phyloP scores from a whole-genome alignment of 2,329 filamentous ascomycete species.

The Pezicula neosporulosa region DNA sequence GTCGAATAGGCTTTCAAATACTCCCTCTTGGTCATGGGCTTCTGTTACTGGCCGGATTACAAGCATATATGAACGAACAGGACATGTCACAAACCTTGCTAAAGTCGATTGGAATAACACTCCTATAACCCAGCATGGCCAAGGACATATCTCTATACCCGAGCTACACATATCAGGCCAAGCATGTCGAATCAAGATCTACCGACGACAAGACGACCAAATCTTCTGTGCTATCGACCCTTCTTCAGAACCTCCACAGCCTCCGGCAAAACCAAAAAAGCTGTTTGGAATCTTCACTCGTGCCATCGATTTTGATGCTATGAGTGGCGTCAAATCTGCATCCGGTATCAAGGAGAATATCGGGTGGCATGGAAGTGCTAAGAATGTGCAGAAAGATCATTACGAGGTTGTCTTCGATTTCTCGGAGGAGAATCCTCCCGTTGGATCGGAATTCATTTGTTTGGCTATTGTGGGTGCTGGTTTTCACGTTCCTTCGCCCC shows the following conservation, averaged over 20 bases:
- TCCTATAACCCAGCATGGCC: background rate
- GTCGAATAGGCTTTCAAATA: background rate
- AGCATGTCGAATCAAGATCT: background rate
- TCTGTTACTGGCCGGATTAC: background rate
- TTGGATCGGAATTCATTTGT: background rate
- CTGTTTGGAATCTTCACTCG: background rate
- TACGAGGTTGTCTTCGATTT: background rate
- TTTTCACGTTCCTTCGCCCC: background rate
- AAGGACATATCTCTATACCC: background rate
- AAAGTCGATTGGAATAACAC: background rate
- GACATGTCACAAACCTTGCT: background rate
- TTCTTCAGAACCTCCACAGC: background rate
- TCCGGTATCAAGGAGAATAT: background rate
- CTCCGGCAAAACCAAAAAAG: background rate
- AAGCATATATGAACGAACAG: background rate
- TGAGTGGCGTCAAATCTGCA: background rate
- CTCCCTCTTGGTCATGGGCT: background rate
- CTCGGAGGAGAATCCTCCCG: background rate
- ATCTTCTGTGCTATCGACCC: background rate
- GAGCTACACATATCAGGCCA: background rate
- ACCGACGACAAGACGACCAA: background rate
- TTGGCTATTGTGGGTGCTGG: background rate
- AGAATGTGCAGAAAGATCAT: background rate
- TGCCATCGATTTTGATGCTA: background rate
- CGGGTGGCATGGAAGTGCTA: background rate